Conservation (phyloP, 495 filamentous ascomycete genomes). For the Schizothecium vesticola region DNA sequence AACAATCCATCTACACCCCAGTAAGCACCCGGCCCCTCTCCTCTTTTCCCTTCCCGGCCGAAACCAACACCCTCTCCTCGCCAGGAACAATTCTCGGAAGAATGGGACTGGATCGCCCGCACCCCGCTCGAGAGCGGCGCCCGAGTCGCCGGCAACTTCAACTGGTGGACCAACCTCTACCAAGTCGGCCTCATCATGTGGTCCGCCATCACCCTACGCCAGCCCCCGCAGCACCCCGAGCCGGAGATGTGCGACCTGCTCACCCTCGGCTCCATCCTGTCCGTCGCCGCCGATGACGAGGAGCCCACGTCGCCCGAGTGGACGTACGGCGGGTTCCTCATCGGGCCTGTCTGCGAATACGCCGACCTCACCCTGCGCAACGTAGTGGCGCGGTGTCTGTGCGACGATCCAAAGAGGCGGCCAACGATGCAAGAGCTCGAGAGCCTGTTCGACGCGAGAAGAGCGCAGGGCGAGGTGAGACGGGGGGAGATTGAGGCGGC, state of each 20-base stretch:
- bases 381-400: not conserved
- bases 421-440: not conserved
- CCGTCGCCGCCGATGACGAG: not conserved
- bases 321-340: not conserved
- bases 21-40: not conserved
- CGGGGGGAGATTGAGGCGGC: not conserved
- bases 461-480: not conserved
- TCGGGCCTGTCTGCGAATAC: not conserved
- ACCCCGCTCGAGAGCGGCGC: not conserved
- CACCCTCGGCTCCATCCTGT: not conserved
- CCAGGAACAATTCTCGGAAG: not conserved
- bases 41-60: not conserved
- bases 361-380: not conserved
- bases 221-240: not conserved
- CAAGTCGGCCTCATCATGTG: not conserved
- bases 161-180: not conserved
- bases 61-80: not conserved
- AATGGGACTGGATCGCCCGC: not conserved
- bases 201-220: not conserved
- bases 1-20: not conserved
- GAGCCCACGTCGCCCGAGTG: not conserved
- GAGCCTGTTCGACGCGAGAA: not conserved
- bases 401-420: not conserved
- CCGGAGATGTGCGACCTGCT: not conserved
- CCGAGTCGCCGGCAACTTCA: not conserved